These are phyloP conservation scores for Leccinum rimulosum DNA, from an alignment of 768 basidiomycete species.

Conservation along the genomic window DNA sequence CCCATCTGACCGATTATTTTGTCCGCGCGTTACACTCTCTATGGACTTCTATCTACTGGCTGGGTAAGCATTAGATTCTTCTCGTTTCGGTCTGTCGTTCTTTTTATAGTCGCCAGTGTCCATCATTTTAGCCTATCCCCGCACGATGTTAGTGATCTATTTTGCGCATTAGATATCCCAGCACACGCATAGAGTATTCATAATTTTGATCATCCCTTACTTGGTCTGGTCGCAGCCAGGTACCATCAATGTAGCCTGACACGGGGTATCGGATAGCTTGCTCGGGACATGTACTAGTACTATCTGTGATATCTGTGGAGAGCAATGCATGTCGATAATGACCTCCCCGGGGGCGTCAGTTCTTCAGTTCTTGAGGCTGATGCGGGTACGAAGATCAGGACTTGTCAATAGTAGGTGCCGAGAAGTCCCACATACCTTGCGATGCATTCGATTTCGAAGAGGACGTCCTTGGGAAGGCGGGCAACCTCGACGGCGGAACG, in stretches of 20 bases:
- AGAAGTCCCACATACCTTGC: conserved; percentile 51
- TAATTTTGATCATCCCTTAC: background rate
- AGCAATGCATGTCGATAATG: background rate
- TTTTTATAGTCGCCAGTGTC: background rate
- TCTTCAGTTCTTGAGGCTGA: conserved; percentile 22
- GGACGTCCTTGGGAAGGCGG: conserved; percentile 84
- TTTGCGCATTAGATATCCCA: conserved; percentile 22
- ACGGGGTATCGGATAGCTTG: background rate
- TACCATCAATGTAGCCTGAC: background rate
- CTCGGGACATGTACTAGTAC: background rate
- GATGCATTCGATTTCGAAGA: conserved; percentile 91
- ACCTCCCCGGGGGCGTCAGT: background rate
- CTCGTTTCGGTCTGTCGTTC: conserved; percentile 11
- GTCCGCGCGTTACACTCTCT: conserved; percentile 4
- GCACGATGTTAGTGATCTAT: conserved; percentile 14
- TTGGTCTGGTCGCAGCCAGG: background rate
- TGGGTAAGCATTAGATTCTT: background rate
- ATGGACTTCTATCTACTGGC: conserved; percentile 3
- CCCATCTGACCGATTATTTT: conserved; percentile 5
- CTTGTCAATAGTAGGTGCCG: background rate
- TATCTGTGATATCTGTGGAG: background rate
- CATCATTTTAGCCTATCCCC: conserved; percentile 3
- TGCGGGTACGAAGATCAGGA: background rate
- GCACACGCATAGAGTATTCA: conserved; percentile 17
- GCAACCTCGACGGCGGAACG: conserved; percentile 89